Base-by-base conservation (phyloP, 352 stramenopile species). In the Globisporangium cylindrosporum region DNA sequence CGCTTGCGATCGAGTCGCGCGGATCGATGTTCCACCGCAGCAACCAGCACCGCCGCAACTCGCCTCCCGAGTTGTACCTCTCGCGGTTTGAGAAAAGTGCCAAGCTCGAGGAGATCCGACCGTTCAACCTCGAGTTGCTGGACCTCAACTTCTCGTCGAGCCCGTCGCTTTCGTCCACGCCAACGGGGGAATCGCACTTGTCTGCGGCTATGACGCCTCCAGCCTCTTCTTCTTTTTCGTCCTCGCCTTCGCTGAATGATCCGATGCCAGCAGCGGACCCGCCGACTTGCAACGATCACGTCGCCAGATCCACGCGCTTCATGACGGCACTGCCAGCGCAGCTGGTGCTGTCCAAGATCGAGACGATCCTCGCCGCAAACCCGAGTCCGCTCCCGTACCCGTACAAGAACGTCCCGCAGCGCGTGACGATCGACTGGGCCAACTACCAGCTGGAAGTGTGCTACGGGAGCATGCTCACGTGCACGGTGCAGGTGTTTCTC, bases 401-500 rank as follows among this genome's bases (percentile, higher is more conserved):
- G 12, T 78, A 77, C 62, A 64, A 71, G 34, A 80, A 81, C 65
- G 77, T 83, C 3, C 70, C 69, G 0, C 82, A 90, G 53, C 70
- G 72, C 24, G 85, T 93, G 59, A 70, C 63, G 3, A 80, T 93
- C 29, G 81, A 94, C 71, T 93, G 84, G 81, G 66, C 85, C 18
- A 86, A 81, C 12, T 92, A 92, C 73, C 79, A 90, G 66, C 76
- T 94, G 25, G 79, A 93, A 41, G 81, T 94, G 27, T 73, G 74
- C 54, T 88, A 88, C 68, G 78, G 72, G 56, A 79, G 76, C 65
- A 73, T 90, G 25, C 66, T 92, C 48, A 85, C 80, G 46, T 93
- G 87, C 66, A 89, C 84, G 9, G 81, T 93, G n/a, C 84, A 89
- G 63, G 82, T 94, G 20, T 93, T 92, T 59, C 75, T 93, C 25